These are phyloP conservation scores for Protomyces inouyei DNA, from an alignment of 1,139 yeast species.

Conservation along the genomic window DNA sequence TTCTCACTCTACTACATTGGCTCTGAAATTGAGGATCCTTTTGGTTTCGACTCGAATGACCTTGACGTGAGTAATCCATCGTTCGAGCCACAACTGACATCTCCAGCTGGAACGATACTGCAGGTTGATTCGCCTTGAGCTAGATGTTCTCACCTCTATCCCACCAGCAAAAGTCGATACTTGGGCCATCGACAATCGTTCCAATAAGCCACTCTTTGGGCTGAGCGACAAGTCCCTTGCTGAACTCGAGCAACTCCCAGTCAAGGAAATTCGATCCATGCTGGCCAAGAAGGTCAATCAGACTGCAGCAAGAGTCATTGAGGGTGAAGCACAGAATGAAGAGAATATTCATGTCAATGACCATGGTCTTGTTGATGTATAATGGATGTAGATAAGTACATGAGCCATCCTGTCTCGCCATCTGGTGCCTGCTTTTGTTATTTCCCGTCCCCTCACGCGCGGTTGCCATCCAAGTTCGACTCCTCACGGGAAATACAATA, in stretches of 20 bases:
- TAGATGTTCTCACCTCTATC: conserved; percentile 16
- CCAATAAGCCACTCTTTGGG: conserved; percentile 3
- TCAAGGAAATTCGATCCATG: background rate
- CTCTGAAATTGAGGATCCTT: conserved; percentile 32
- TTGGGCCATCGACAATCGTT: conserved; percentile 5
- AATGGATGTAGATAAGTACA: background rate
- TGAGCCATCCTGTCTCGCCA: too few relatives aligned
- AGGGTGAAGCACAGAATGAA: background rate
- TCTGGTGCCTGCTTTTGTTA: too few relatives aligned
- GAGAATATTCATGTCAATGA: background rate
- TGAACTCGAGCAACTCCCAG: background rate
- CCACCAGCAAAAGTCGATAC: conserved; percentile 8
- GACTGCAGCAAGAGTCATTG: background rate
- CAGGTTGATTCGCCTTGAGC: conserved; percentile 3
- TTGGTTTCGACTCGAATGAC: conserved; percentile 20
- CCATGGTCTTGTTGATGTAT: background rate
- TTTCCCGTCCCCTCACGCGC: too few relatives aligned
- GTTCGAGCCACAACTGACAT: background rate
- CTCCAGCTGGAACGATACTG: conserved; percentile 4
- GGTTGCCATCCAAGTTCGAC: too few relatives aligned
- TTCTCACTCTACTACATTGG: conserved; percentile 33
- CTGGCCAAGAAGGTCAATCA: background rate
- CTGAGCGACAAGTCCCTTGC: background rate
- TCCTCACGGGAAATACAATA: too few relatives aligned
- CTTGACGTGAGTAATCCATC: background rate